These are phyloP conservation scores for Tricholoma flavovirens DNA, from an alignment of 768 basidiomycete species.

Conservation along the genomic window DNA sequence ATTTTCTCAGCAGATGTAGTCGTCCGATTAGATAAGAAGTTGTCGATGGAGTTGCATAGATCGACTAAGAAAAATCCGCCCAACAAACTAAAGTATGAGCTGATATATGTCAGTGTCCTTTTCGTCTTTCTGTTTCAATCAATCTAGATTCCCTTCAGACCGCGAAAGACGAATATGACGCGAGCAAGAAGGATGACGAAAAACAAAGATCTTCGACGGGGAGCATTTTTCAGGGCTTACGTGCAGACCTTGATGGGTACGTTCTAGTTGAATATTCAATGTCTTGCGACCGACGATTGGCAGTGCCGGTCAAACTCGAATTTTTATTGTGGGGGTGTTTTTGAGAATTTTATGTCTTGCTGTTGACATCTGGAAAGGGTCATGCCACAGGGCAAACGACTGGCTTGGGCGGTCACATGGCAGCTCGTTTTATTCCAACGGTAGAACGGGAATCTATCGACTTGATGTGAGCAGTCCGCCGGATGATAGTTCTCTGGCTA, in stretches of 20 bases:
- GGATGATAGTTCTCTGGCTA: not conserved
- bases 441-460: slow-evolving; percentile 94
- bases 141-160: slow-evolving; percentile 41
- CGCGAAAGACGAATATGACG: slow-evolving; percentile 75
- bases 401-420: slow-evolving; percentile 59
- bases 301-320: slow-evolving; percentile 61
- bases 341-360: not conserved
- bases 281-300: slow-evolving; percentile 3
- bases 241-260: slow-evolving; percentile 81
- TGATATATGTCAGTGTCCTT: slow-evolving; percentile 67
- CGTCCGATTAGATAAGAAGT: slow-evolving; percentile 59
- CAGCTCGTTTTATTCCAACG: slow-evolving; percentile 89
- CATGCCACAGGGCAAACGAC: slow-evolving; percentile 92
- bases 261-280: slow-evolving; percentile 12
- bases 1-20: slow-evolving; percentile 64
- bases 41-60: slow-evolving; percentile 69
- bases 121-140: not conserved
- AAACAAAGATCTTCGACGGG: slow-evolving; percentile 55
- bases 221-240: slow-evolving; percentile 81
- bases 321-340: slow-evolving; percentile 71
- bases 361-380: slow-evolving; percentile 42
- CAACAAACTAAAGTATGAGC: slow-evolving; percentile 60
- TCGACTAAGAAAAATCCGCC: slow-evolving; percentile 97
- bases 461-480: slow-evolving; percentile 53
- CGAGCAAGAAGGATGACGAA: slow-evolving; percentile 63